phyloP scores from a whole-genome alignment of 2,329 filamentous ascomycete species.

The Arthrocladium fulminans region DNA sequence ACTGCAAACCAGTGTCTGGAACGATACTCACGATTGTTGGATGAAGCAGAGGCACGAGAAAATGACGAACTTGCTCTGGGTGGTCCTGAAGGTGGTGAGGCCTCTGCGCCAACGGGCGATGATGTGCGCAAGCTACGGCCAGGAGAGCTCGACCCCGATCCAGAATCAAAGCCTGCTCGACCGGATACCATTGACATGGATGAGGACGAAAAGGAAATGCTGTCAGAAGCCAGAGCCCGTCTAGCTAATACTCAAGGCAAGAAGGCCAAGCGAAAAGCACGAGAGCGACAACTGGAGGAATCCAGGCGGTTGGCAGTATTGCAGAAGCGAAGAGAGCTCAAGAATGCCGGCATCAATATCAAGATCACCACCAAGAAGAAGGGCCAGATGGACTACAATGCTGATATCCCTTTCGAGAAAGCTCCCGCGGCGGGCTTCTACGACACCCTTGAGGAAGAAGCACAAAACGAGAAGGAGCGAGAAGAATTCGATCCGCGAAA shows the following conservation, averaged over 20 bases:
- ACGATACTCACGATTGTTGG: constrained; percentile 89
- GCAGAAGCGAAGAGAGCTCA: constrained; percentile 92
- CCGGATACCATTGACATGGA: constrained; percentile 97
- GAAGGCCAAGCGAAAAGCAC: constrained; percentile 95
- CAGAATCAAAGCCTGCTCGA: constrained; percentile 88
- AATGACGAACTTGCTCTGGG: constrained; percentile 69
- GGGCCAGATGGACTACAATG: constrained; percentile 99
- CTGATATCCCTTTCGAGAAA: constrained; percentile 96
- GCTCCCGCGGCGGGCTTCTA: constrained; percentile 82
- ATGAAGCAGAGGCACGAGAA: constrained; percentile 89
- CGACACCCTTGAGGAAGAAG: constrained; percentile 77
- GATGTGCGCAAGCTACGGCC: constrained; percentile 79
- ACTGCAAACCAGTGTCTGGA: constrained; percentile 96
- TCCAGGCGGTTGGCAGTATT: constrained; percentile 79
- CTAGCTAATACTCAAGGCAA: constrained; percentile 97
- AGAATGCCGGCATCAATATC: constrained; percentile 96
- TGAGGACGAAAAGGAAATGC: constrained; percentile 98
- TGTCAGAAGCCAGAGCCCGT: constrained; percentile 92
- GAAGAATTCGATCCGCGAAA: constrained; percentile 86
- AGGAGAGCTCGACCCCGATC: constrained; percentile 93
- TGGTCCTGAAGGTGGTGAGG: constrained; percentile 78
- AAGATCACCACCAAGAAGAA: constrained; percentile 86
- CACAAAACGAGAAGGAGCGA: constrained; percentile 72
- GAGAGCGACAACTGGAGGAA: constrained; percentile 91
- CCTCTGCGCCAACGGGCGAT: constrained; percentile 79